Evolutionary conservation across 129 eudicot species (phyloP).

Genomic region (Flaveria ramosissima): DNA sequence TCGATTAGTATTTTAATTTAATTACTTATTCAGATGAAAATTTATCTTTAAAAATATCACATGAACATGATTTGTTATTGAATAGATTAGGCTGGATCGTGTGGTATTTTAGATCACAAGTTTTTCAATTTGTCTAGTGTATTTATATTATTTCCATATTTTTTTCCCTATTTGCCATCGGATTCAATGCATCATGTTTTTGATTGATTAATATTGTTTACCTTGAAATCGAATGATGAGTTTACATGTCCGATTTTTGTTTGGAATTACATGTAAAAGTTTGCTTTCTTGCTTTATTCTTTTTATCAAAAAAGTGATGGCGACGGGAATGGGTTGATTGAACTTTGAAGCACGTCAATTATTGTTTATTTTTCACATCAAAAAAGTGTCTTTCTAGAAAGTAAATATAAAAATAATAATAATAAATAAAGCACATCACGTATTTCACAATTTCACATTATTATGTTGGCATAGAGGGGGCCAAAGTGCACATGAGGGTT

Average conservation of each 20-base stretch:
- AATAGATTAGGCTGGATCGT: too few species aligned
- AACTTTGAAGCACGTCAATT: conserved; percentile 9
- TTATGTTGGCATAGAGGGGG: conserved; percentile 18
- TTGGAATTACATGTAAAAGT: conserved; percentile 23
- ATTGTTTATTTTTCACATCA: conserved; percentile 3
- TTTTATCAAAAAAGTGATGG: conserved; percentile 22
- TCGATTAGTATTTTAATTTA: too few species aligned
- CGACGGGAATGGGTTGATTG: conserved; percentile 11
- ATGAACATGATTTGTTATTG: too few species aligned
- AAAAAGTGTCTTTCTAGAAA: conserved; percentile 1
- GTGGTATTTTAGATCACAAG: too few species aligned
- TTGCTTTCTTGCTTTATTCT: conserved; percentile 27
- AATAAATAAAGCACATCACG: neutral
- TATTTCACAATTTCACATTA: conserved; percentile 16
- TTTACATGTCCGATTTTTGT: conserved; percentile 16
- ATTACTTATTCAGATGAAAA: too few species aligned
- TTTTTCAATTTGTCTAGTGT: neutral
- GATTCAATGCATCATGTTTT: neutral
- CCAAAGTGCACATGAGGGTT: conserved; percentile 10
- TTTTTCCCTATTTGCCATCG: neutral
- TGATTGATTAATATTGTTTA: conserved; percentile 1
- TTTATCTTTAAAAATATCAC: too few species aligned
- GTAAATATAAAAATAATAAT: neutral
- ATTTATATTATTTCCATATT: neutral
- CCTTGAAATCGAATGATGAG: conserved; percentile 25